Percentiles rank a stretch among this genome's conserved stretches.
Conservation (phyloP, 768 basidiomycete species). For the Boletus reticuloceps region DNA sequence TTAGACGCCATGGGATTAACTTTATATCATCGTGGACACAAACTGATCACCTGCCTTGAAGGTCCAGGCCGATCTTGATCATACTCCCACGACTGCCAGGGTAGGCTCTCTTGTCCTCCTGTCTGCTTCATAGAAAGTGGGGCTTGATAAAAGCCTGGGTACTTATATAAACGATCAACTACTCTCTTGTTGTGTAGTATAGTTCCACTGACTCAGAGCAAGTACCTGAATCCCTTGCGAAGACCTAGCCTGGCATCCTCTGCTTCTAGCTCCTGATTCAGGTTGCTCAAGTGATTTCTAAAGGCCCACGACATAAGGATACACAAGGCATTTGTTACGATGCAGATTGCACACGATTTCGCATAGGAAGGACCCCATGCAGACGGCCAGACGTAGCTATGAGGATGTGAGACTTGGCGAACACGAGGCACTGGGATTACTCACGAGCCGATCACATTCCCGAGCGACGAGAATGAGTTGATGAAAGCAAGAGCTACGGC, state of each 20-base stretch:
- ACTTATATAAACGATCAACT: no score
- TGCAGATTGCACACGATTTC: slow-evolving; percentile 72
- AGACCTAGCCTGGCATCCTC: slow-evolving; percentile 36
- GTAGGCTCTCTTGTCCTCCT: no score
- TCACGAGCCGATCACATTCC: slow-evolving; percentile 83
- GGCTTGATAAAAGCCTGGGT: no score
- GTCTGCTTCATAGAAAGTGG: no score
- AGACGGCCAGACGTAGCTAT: slow-evolving; percentile 64
- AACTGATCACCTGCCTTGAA: not conserved
- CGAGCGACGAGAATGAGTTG: slow-evolving; percentile 78
- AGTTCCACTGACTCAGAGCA: slow-evolving; percentile 31
- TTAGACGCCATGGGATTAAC: not conserved
- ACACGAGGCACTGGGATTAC: slow-evolving; percentile 23
- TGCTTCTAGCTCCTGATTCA: slow-evolving; percentile 41
- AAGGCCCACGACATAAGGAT: slow-evolving; percentile 53
- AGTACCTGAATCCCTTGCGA: slow-evolving; percentile 44
- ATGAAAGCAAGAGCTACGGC: slow-evolving; percentile 84
- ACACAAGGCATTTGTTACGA: slow-evolving; percentile 48
- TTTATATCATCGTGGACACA: slow-evolving; percentile 2
- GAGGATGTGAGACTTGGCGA: slow-evolving; percentile 4
- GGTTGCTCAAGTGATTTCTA: slow-evolving; percentile 38
- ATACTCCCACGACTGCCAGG: no score
- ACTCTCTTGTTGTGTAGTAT: no score
- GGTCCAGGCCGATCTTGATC: no score
- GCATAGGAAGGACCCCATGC: slow-evolving; percentile 70